phyloP scores from a whole-genome alignment of 805 yeast species.

The Kodamaea hsintzibuensis region DNA sequence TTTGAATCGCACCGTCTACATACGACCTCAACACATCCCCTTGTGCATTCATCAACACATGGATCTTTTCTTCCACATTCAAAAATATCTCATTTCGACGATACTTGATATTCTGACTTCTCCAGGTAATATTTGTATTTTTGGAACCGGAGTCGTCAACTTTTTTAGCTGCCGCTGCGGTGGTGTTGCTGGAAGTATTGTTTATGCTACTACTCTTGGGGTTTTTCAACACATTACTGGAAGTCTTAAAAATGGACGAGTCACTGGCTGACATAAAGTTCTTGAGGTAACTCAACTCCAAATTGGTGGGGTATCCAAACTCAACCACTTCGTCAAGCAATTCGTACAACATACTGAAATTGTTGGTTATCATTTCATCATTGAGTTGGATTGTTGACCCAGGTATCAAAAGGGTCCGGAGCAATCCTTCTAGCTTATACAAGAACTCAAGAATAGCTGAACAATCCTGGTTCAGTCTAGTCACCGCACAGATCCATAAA shows the following conservation, averaged over 20 bases:
- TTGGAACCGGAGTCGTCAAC: conserved; percentile 9
- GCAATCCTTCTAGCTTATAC: conserved; percentile 56
- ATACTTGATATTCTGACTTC: conserved; percentile 68
- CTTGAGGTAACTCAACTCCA: conserved; percentile 47
- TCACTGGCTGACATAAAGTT: conserved; percentile 18
- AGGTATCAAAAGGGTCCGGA: conserved; percentile 34
- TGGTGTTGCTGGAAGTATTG: conserved; percentile 1
- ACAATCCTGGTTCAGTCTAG: conserved; percentile 86
- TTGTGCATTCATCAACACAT: conserved; percentile 63
- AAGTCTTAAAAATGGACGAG: conserved; percentile 18
- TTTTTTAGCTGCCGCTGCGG: conserved; percentile 6
- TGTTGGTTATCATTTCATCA: conserved; percentile 53
- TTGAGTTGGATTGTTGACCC: conserved; percentile 15
- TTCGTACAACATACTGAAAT: conserved; percentile 73
- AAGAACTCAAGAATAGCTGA: conserved; percentile 77
- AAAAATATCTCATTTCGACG: conserved; percentile 79
- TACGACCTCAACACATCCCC: conserved; percentile 67
- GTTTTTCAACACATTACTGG: conserved; percentile 10
- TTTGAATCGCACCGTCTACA: conserved; percentile 72
- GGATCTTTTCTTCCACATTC: conserved; percentile 74
- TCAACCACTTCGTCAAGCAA: conserved; percentile 74
- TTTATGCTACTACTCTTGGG: conserved; percentile 1
- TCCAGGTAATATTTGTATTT: conserved; percentile 56
- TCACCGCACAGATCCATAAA: conserved; percentile 85
- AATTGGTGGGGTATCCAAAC: conserved; percentile 72